phyloP scores from a whole-genome alignment of 1,284 basidiomycete genomes.

The Coniophora puteana region DNA sequence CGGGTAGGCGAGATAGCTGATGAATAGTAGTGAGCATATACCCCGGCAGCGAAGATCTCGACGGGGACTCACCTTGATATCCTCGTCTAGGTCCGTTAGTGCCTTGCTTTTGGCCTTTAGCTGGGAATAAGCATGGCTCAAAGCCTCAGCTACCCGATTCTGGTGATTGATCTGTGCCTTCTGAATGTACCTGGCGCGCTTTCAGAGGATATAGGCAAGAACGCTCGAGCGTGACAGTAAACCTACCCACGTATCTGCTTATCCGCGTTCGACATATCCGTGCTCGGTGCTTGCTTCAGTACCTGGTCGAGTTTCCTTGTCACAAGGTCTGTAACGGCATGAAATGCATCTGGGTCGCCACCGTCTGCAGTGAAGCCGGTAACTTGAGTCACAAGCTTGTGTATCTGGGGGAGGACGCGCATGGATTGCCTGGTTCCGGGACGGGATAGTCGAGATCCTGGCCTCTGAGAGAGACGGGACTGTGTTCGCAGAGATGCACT shows the following conservation, averaged over 20 bases:
- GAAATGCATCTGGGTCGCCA: slow-evolving; percentile 44
- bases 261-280: slow-evolving; percentile 53
- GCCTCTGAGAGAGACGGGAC: slow-evolving; percentile 56
- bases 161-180: slow-evolving; percentile 68
- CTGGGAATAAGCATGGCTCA: slow-evolving; percentile 45
- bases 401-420: slow-evolving; percentile 50
- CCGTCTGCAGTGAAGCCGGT: slow-evolving; percentile 30
- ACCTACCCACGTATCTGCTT: slow-evolving; percentile 56
- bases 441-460: slow-evolving; percentile 41
- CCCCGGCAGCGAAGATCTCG: not conserved
- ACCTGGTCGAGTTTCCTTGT: slow-evolving; percentile 46
- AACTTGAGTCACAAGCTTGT: slow-evolving; percentile 53
- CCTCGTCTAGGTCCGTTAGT: slow-evolving; percentile 58
- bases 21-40: slow-evolving; percentile 3
- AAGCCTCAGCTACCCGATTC: slow-evolving; percentile 54
- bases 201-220: slow-evolving; percentile 4
- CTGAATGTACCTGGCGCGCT: slow-evolving; percentile 46
- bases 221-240: slow-evolving; percentile 1
- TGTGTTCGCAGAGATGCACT: slow-evolving; percentile 38
- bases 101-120: slow-evolving; percentile 47
- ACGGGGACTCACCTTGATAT: slow-evolving; percentile 48
- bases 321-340: slow-evolving; percentile 48
- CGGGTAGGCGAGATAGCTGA: slow-evolving; percentile 56
- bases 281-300: slow-evolving; percentile 49
- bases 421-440: slow-evolving; percentile 44